Conservation (phyloP, 2,329 filamentous ascomycete species). For the Fusarium temperatum region DNA sequence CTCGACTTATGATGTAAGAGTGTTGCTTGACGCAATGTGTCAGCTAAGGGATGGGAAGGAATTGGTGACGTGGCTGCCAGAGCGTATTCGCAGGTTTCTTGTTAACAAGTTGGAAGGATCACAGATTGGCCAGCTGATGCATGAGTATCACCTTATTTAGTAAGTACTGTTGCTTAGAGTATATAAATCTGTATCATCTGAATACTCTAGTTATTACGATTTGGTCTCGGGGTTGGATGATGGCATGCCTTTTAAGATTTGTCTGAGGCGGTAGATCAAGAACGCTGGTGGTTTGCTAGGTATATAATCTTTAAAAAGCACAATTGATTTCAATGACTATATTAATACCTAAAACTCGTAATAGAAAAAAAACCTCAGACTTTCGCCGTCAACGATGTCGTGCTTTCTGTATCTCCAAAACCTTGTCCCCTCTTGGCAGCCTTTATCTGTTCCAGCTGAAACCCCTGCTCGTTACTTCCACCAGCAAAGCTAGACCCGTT, state of each 20-base stretch:
- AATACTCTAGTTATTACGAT: too few species aligned
- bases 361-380: background rate
- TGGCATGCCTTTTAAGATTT: background rate
- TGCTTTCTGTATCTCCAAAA: background rate
- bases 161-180: background rate
- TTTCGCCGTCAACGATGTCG: background rate
- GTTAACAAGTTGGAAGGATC: background rate
- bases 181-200: background rate
- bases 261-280: background rate
- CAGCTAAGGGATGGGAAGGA: background rate
- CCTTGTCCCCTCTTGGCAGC: background rate
- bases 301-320: background rate
- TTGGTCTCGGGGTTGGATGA: background rate
- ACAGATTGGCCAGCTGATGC: background rate
- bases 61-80: background rate
- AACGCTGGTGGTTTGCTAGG: background rate
- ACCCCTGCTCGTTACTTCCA: background rate
- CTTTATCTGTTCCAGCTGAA: background rate
- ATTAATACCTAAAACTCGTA: background rate
- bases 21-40: background rate
- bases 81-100: background rate
- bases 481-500: conserved; percentile 10
- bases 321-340: background rate
- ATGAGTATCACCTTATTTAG: background rate
- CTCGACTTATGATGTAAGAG: background rate